A percentile compares a stretch with the other conserved stretches of the same genome.
Evolutionary conservation across 768 basidiomycete genomes (phyloP).

Genomic region (Hirschioporus abietinus): DNA sequence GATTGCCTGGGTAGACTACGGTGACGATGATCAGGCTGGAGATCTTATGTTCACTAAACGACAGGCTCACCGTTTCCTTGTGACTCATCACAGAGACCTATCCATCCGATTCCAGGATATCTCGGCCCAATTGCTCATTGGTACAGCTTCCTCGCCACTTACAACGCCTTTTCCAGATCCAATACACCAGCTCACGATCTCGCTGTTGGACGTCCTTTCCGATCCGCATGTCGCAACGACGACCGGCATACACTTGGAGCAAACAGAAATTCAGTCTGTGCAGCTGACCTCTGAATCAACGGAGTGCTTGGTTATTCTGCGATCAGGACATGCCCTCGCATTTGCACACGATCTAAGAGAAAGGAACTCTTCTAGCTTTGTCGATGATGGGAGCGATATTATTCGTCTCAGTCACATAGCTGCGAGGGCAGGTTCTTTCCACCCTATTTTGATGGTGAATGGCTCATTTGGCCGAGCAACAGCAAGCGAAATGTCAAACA

Average conservation of each 20-base stretch:
- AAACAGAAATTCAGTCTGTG: conserved; percentile 36
- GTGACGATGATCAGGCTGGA: conserved; percentile 34
- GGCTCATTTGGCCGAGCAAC: conserved; percentile 42
- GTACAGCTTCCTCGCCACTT: conserved; percentile 42
- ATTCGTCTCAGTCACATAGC: not conserved
- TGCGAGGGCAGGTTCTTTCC: conserved; percentile 26
- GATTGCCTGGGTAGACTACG: conserved; percentile 50
- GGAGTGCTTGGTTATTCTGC: conserved; percentile 50
- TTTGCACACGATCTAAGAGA: conserved; percentile 19
- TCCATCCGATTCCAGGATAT: conserved; percentile 70
- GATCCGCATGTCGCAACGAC: conserved; percentile 34
- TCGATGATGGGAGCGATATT: not conserved
- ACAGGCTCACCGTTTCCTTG: conserved; percentile 57
- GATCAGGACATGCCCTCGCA: conserved; percentile 52
- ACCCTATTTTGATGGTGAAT: conserved; percentile 56
- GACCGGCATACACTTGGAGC: conserved; percentile 19
- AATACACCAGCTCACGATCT: conserved; percentile 56
- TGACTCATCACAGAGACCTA: conserved; percentile 59
- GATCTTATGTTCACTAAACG: conserved; percentile 23
- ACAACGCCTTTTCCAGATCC: conserved; percentile 60
- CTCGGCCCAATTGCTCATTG: conserved; percentile 60
- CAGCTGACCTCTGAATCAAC: conserved; percentile 50
- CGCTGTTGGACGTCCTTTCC: conserved; percentile 44
- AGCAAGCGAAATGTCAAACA: conserved; percentile 61
- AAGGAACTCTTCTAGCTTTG: not conserved